These are phyloP conservation scores for Yamadazyma kitorensis DNA, from an alignment of 805 yeast genomes.

Conservation along the genomic window DNA sequence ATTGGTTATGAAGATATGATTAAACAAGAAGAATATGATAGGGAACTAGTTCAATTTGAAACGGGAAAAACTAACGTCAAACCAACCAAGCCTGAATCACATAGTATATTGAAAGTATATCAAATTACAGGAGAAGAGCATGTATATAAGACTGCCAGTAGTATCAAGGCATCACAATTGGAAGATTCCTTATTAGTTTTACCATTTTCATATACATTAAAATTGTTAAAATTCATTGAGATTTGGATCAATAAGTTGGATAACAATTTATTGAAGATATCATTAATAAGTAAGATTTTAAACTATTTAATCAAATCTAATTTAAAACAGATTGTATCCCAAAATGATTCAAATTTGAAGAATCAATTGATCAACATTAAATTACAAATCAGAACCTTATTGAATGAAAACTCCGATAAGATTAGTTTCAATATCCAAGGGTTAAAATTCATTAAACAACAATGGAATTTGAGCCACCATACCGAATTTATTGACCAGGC, in stretches of 20 bases:
- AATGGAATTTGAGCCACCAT: slow-evolving; percentile 77
- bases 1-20: slow-evolving; percentile 72
- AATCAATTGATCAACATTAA: slow-evolving; percentile 64
- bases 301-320: slow-evolving; percentile 73
- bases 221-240: slow-evolving; percentile 68
- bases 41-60: slow-evolving; percentile 34
- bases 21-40: slow-evolving; percentile 48
- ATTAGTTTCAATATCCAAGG: slow-evolving; percentile 88
- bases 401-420: slow-evolving; percentile 51
- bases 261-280: slow-evolving; percentile 49
- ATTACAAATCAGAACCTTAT: slow-evolving; percentile 53
- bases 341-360: slow-evolving; percentile 62
- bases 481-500: slow-evolving; percentile 69
- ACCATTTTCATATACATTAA: slow-evolving; percentile 80
- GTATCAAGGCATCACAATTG: slow-evolving; percentile 78
- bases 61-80: slow-evolving; percentile 41
- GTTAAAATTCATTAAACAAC: slow-evolving; percentile 64
- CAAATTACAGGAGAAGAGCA: slow-evolving; percentile 71
- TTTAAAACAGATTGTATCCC: slow-evolving; percentile 73
- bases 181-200: slow-evolving; percentile 91
- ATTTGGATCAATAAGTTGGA: slow-evolving; percentile 58
- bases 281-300: slow-evolving; percentile 69
- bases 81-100: slow-evolving; percentile 60
- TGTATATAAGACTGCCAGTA: slow-evolving; percentile 66
- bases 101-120: slow-evolving; percentile 73